Base-by-base conservation (phyloP, 345 rosid species). In the Noccaea caerulescens region DNA sequence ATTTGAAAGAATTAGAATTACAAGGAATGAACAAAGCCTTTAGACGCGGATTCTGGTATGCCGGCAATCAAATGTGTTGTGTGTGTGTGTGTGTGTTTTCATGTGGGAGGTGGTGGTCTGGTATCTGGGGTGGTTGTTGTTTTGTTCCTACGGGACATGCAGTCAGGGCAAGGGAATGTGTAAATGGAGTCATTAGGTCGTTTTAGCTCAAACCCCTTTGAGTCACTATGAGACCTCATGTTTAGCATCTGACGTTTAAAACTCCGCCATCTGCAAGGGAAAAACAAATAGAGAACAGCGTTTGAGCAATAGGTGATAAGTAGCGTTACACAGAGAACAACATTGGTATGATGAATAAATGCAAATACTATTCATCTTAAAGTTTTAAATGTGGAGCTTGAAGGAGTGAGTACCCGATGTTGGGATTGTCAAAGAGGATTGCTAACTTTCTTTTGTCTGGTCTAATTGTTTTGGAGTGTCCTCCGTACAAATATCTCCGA, bases 391-490 rank as follows among this genome's bases (percentile, higher is more conserved):
- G 38, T 34, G 49, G 13, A 45, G 71, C 58, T 45, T 45, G 43
- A 36, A 64, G 36, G 16, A 76, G 79, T 63, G 51, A 55, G 51
- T 87, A 90, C 98, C 97, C 99, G 52, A 86, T 76, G 57, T 83
- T 87, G 42, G 89, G 98, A 86, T 95, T 90, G 75, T 90, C 99
- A 43, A 95, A 85, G 66, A 95, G 87, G 82, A 90, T 63, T 25
- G 98, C 98, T 76, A 95, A 69, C 83, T 92, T 95, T 68, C 98
- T 85, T 82, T 95, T 95, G 87, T 95, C 99, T 7, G 99, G 99
- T 80, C 86, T 82, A 67, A 95, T 84, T 65, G 97, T 92, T 83
- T 95, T 92, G 8, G 99, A 85, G 68, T 95, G 99, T 70, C 99
- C 99, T 30, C 98, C 91, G 47, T 76, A 88, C 86, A 87, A 46